Evolutionary conservation across 2,329 filamentous ascomycete genomes (phyloP).

Genomic region (Claviceps monticola): DNA sequence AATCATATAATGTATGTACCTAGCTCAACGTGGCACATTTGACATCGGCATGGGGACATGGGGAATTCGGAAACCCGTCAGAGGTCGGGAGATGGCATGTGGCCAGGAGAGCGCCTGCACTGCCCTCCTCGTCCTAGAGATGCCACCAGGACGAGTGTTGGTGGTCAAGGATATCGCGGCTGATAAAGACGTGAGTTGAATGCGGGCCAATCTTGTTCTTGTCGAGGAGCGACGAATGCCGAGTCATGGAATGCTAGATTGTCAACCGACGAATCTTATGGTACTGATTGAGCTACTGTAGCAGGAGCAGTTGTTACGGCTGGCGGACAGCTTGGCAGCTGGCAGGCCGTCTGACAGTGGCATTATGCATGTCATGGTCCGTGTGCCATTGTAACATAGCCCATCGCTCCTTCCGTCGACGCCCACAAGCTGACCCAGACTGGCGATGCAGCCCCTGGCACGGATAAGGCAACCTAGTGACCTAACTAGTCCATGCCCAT

Average conservation of each 20-base stretch:
- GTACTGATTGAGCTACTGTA: too few species aligned
- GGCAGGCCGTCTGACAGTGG: too few species aligned
- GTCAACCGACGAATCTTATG: too few species aligned
- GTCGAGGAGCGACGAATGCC: not conserved
- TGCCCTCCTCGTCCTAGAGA: not conserved
- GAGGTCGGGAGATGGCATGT: not conserved
- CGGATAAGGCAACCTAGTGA: not conserved
- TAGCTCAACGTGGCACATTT: not conserved
- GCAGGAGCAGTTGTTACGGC: too few species aligned
- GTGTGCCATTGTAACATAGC: too few species aligned
- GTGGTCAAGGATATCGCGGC: not conserved
- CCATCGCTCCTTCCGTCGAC: not conserved
- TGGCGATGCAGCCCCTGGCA: not conserved
- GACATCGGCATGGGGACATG: not conserved
- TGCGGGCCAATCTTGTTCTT: too few species aligned
- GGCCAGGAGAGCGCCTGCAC: not conserved
- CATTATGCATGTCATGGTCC: too few species aligned
- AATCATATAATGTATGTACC: too few species aligned
- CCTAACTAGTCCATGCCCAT: not conserved
- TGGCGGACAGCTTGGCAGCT: too few species aligned
- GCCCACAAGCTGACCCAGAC: not conserved
- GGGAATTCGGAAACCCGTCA: too few species aligned
- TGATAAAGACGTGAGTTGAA: not conserved
- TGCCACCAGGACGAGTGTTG: not conserved
- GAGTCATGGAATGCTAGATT: not conserved